Evolutionary conservation across 257 asterid genomes (phyloP).

Genomic region (Catharanthus roseus): DNA sequence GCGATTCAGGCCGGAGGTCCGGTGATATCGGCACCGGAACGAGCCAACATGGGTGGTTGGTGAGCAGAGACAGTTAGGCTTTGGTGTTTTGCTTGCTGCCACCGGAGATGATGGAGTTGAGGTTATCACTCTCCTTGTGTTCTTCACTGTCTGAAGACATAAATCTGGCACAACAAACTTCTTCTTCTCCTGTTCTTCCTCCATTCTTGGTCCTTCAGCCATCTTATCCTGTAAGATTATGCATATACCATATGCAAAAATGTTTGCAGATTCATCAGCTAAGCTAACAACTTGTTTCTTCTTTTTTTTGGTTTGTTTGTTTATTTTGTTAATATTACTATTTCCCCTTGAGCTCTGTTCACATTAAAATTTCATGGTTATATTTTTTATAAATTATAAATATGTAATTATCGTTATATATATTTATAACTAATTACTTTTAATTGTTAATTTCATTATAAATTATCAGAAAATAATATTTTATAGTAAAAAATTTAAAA

Average conservation of each 20-base stretch:
- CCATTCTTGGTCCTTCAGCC: slow-evolving; percentile 39
- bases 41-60: slow-evolving; percentile 36
- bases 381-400: no score
- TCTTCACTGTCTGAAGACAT: slow-evolving; percentile 19
- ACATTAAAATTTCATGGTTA: no score
- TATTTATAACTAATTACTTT: no score
- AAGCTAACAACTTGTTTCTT: no score
- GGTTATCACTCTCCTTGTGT: slow-evolving; percentile 17
- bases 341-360: no score
- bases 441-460: no score
- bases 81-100: slow-evolving; percentile 28
- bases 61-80: slow-evolving; percentile 51
- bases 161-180: slow-evolving; percentile 24
- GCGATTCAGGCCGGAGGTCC: slow-evolving; percentile 28
- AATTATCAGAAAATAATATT: no score
- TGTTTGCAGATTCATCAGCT: not conserved
- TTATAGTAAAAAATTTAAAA: no score
- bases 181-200: slow-evolving; percentile 26
- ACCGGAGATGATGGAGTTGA: slow-evolving; percentile 53
- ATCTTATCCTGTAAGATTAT: slow-evolving; percentile 27
- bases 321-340: no score
- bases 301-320: no score
- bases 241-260: not conserved
- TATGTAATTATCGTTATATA: no score
- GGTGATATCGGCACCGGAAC: slow-evolving; percentile 57